phyloP scores from a whole-genome alignment of 176 grass and related monocot genomes.

The barley (Hordeum vulgare) region MorexV3_pseudomolecules_assembly NC_058524.1:617562396-617562895 shows the following conservation, averaged over 20 bases:
- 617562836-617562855: too few species aligned
- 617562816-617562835: too few species aligned
- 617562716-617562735: not conserved
- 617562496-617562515: not conserved
- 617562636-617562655: not conserved
- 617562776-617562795: not conserved
- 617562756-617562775: not conserved
- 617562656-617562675: not conserved
- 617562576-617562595: not conserved
- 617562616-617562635: not conserved
- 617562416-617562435: not conserved
- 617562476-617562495: not conserved
- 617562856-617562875: too few species aligned
- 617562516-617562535: constrained; percentile 6
- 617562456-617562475: not conserved
- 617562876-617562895: too few species aligned
- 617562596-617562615: not conserved
- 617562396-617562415: not conserved
- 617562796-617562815: not conserved
- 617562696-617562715: not conserved
- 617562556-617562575: constrained; percentile 59
- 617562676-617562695: not conserved
- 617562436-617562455: not conserved
- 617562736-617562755: not conserved
- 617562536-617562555: constrained; percentile 47